Base-by-base conservation (phyloP, 768 basidiomycete genomes). In the Boletales sp. region DNA sequence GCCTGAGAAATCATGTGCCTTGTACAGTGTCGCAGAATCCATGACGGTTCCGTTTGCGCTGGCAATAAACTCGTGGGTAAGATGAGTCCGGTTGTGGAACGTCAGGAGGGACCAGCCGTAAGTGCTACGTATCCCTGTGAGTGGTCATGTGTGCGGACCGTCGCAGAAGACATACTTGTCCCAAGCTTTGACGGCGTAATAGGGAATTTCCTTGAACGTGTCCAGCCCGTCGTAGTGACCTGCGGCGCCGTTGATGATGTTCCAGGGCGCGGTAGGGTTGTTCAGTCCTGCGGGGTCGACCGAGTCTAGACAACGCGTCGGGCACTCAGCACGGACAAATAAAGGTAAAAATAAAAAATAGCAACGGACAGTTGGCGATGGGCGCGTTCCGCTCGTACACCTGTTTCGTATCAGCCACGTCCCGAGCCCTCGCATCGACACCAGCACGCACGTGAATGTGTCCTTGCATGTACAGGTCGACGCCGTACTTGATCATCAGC, bases 401-500 rank as follows among this genome's bases (percentile, higher is more conserved):
- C 63, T 65, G 17, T n/a, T 34, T 34, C 34, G 11, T 12, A 2
- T 34, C 34, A 34, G 34, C 34, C 3, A 34, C 15, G 15, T 34
- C 15, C 5, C 34, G 15, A 13, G 10, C 34, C 12, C 34, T 34
- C 34, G 34, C 34, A 15, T 12, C 12, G 33, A 34, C 4, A 8
- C 25, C 15, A 3, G 12, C 4, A 38, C 62, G 32, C 39, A 65
- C 60, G 34, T 64, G 63, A 8, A 58, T 9, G 18, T 65, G 63
- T 37, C 64, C 63, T 28, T 66, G 61, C 63, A 65, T 58, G 45
- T 65, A 66, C 15, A 61, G 49, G 31, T 63, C 61, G 21, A 65
- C 61, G 32, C 57, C 64, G n/a, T 65, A 65, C 54, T 64, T 65
- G 41, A 66, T n/a, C 55, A 65, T 63, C 54, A 65, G 28, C 21